Conservation (phyloP, 2,329 filamentous ascomycete genomes). For the Penicillium capsulatum region DNA sequence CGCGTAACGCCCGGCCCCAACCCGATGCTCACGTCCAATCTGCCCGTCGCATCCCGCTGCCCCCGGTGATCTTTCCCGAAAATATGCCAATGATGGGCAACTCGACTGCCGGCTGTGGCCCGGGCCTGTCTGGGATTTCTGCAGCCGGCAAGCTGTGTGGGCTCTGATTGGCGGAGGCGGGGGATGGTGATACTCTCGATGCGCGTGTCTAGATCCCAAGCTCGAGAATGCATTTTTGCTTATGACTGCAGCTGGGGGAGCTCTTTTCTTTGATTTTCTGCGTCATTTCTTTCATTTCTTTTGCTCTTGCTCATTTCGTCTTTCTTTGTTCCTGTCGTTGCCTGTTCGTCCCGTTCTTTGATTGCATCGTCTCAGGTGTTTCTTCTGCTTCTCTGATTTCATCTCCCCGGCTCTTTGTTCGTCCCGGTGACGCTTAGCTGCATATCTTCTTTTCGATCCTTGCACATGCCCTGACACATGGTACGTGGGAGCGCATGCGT, state of each 20-base stretch:
- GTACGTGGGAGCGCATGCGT: no score
- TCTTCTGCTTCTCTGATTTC: no score
- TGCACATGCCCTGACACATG: no score
- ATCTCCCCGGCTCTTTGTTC: neutral
- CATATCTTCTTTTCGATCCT: no score
- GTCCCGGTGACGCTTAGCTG: neutral
- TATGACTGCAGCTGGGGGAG: neutral
- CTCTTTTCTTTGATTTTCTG: neutral
- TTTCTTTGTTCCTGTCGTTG: constrained; percentile 1
- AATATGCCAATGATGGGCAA: constrained; percentile 1
- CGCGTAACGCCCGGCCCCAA: constrained; percentile 15
- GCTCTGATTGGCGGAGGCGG: constrained; percentile 14
- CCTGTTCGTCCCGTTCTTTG: constrained; percentile 10
- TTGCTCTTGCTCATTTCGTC: constrained; percentile 3
- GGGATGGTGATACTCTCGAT: constrained; percentile 1
- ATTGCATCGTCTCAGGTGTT: constrained; percentile 19
- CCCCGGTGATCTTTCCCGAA: constrained; percentile 11
- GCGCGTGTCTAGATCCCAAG: constrained; percentile 4
- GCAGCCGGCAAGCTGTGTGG: constrained; percentile 7
- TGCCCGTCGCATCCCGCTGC: neutral
- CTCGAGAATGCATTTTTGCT: neutral
- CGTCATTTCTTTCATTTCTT: neutral
- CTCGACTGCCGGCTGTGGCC: constrained; percentile 3
- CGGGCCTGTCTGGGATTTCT: constrained; percentile 17
- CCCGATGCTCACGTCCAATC: constrained; percentile 10